Evolutionary conservation across 2,329 filamentous ascomycete genomes (phyloP), one percentile per base, ranked within the genome.

Genomic region (Plenodomus biglobosus): DNA sequence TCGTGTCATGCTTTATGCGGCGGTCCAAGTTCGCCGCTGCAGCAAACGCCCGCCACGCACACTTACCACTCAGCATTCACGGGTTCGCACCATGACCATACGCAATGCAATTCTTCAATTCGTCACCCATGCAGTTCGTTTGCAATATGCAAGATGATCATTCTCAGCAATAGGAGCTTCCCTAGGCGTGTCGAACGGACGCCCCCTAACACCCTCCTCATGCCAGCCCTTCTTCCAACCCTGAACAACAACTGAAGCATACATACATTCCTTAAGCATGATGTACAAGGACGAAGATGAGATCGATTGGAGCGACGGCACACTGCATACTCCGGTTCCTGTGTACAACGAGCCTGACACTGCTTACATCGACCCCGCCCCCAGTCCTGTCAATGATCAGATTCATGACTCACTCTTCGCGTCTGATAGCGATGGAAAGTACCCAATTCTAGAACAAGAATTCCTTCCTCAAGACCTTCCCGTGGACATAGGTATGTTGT

Each of bases 291-390:
- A 50, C 30, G 61, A 65, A 39, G 61, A 65, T 22, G 54, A 61
- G 38, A 43, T 66, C 7, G 59, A 66, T 40, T 65, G 61, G 60
- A 60, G 60, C 24, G 61, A 65, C 20, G 49, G 61, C 15, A 45
- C 62, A 7, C 41, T 64, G 0, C 38, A 44, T 10, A 39, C 50
- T 24, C 18, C 38, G 4, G 21, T 41, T 11, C 38, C 42, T 2
- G 20, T 34, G 16, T 15, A 6, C 8, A 24, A 30, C 6, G 32
- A 35, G 3, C 4, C 38, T 6, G 19, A 20, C 17, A 15, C 40
- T n/a, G 10, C 17, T 11, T 38, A 34, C 15, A 32, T 16, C 22
- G 36, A 44, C n/a, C 40, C 27, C 19, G 35, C 17, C n/a, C 44
- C 40, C 21, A 8, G 1, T 4, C 21, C 15, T 6, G 17, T 40